These are phyloP conservation scores for Tilletia horrida DNA, from an alignment of 1,284 basidiomycete genomes.

Conservation along the genomic window DNA sequence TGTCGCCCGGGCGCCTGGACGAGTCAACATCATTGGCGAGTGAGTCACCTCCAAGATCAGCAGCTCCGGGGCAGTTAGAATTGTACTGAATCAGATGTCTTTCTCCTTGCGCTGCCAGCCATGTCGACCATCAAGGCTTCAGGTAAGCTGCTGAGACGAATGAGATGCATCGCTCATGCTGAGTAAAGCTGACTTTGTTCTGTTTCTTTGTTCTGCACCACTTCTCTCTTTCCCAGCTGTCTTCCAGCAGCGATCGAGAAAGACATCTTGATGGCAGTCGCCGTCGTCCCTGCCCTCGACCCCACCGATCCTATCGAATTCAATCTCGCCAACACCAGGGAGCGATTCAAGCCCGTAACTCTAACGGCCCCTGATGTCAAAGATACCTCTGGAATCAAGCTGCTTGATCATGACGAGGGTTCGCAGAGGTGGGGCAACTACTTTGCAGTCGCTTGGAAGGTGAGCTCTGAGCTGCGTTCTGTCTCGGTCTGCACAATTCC, in stretches of 20 bases:
- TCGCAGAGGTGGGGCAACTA: conserved; percentile 52
- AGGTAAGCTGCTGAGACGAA: conserved; percentile 1
- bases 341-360: conserved; percentile 30
- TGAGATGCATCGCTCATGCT: background rate
- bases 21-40: conserved; percentile 54
- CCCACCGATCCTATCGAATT: conserved; percentile 22
- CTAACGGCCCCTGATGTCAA: conserved; percentile 29
- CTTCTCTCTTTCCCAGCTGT: conserved; percentile 23
- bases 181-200: background rate
- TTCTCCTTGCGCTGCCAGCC: conserved; percentile 20
- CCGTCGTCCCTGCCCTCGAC: conserved; percentile 22
- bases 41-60: conserved; percentile 20
- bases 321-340: conserved; percentile 39
- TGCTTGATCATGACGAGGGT: conserved; percentile 38
- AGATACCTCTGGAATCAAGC: conserved; percentile 27
- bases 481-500: background rate
- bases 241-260: conserved; percentile 53
- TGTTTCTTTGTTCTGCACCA: background rate
- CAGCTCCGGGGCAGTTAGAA: background rate
- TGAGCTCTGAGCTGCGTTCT: conserved; percentile 3
- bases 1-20: conserved; percentile 50
- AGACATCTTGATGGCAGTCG: conserved; percentile 52
- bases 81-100: background rate
- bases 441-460: conserved; percentile 51
- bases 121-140: conserved; percentile 52